Conservation (phyloP, 2,329 filamentous ascomycete species). For the Paraphaeosphaeria sporulosa region DNA sequence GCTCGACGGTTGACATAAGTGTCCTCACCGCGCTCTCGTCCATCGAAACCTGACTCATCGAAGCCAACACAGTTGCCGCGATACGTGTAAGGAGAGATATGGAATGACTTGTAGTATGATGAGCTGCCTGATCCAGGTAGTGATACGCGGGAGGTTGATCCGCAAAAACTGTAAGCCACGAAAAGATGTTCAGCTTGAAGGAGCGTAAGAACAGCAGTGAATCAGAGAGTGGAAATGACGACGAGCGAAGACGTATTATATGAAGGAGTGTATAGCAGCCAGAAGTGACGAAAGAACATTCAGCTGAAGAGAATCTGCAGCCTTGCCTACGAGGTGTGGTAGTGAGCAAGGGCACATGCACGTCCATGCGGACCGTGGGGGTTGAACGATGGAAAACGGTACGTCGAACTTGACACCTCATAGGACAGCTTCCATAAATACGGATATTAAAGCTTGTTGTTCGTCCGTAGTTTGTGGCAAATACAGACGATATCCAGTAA, state of each 20-base stretch:
- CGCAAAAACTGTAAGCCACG: not conserved
- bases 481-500: not conserved
- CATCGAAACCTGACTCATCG: conserved; percentile 18
- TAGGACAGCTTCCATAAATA: not conserved
- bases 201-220: conserved; percentile 4
- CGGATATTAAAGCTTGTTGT: not conserved
- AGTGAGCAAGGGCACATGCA: not conserved
- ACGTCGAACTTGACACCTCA: not conserved
- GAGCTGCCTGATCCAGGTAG: not conserved
- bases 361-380: not conserved
- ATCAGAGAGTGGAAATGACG: not conserved
- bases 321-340: conserved; percentile 1
- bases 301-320: conserved; percentile 10
- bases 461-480: conserved; percentile 8
- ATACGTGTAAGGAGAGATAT: not conserved
- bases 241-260: conserved; percentile 5
- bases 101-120: not conserved
- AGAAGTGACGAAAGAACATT: not conserved
- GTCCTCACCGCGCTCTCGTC: conserved; percentile 22
- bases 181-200: not conserved
- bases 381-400: not conserved
- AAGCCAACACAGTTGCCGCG: not conserved
- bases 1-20: conserved; percentile 36
- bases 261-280: not conserved
- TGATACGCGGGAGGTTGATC: not conserved